Conservation (phyloP, 2,329 filamentous ascomycete genomes). For the Colletotrichum sp. region DNA sequence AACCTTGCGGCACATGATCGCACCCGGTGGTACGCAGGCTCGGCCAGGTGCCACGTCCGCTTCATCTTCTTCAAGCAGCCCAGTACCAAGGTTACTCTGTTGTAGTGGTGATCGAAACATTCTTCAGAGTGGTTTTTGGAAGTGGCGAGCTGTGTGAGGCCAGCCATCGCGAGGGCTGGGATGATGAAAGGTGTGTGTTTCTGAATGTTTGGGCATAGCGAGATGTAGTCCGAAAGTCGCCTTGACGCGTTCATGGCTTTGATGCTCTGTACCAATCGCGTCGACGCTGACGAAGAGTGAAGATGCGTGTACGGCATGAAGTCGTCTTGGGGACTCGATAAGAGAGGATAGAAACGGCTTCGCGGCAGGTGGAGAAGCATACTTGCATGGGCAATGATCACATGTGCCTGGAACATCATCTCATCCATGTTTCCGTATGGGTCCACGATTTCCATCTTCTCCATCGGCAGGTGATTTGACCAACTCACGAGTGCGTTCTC, state of each 20-base stretch:
- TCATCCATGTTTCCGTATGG: neutral
- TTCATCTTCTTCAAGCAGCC: neutral
- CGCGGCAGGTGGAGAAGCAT: neutral
- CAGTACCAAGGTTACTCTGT: neutral
- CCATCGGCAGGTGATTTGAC: neutral
- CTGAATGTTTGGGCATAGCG: neutral
- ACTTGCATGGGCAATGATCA: neutral
- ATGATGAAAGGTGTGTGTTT: neutral
- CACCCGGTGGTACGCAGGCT: neutral
- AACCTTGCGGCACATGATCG: neutral
- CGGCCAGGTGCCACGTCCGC: neutral
- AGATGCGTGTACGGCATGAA: neutral
- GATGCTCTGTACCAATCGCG: neutral
- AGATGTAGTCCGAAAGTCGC: neutral
- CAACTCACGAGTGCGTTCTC: neutral
- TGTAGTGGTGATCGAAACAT: neutral
- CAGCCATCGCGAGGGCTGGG: neutral
- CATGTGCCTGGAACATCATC: neutral
- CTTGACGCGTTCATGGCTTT: neutral
- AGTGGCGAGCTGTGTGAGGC: neutral
- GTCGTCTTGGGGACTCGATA: neutral
- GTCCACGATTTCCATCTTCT: neutral
- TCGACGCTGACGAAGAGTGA: neutral
- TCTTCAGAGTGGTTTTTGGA: neutral
- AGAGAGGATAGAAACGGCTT: neutral